Base-by-base conservation (phyloP, 2,329 filamentous ascomycete genomes). In the Arthrobotrys entomopaga region DNA sequence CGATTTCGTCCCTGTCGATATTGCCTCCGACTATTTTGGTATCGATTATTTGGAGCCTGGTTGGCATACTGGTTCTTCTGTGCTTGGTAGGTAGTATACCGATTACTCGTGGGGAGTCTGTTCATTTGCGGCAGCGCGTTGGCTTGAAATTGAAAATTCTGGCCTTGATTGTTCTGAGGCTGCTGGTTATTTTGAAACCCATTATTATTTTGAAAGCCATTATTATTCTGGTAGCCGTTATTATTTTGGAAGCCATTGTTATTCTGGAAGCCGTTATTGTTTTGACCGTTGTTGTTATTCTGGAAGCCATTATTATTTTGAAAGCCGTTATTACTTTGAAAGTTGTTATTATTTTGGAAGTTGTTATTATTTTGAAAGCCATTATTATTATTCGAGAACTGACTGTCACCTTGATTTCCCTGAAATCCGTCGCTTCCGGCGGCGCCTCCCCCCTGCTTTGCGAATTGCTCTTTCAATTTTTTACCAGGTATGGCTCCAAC, bases 1-100 rank as follows among this genome's bases (percentile, higher is more conserved):
- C 29, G 29, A 34, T 34, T 46, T 16, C 42, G 42, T 46, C 42
- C 16, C n/a, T 46, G 42, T 46, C 42, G 42, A 46, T 46, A 13
- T 46, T 15, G 42, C 11, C 5, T 19, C 11, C 42, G 42, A 13
- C n/a, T 46, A n/a, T 46, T 46, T 8, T 46, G 42, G 8, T n/a
- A 10, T 46, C n/a, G 42, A 19, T 15, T 46, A 13, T 40, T 40
- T 13, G 6, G 34, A 6, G 6, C 13, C n/a, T 15, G 42, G 11
- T 46, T 46, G 13, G 6, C 16, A 8, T n/a, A 6, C 29, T 34
- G 29, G 29, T 34, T 34, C 10, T 34, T 34, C 29, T 34, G 29
- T 34, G 6, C 29, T 10, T 34, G 29, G 29, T 34, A 34, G 10
- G 29, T 34, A 7, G 29, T 34, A 10, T 34, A 34, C 10, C 29